phyloP scores from a whole-genome alignment of 306 rosid species.

The Sechiopsis laciniata region DNA sequence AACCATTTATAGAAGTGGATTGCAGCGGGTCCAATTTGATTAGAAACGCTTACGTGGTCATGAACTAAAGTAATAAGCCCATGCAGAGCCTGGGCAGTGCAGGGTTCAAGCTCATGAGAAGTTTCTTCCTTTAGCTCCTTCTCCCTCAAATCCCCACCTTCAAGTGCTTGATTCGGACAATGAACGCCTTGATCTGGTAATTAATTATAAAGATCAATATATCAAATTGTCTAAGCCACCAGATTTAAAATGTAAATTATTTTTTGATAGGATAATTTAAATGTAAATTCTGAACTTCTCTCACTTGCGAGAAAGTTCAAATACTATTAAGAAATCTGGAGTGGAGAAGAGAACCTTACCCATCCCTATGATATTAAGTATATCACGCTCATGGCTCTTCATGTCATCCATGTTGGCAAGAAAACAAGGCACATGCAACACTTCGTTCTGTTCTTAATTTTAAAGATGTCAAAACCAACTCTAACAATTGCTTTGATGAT shows the following conservation, averaged over 20 bases:
- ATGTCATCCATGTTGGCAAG: conserved; percentile 34
- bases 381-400: conserved; percentile 23
- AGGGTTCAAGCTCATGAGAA: conserved; percentile 51
- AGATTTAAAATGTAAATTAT: conserved; percentile 10
- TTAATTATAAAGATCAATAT: neutral
- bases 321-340: conserved; percentile 9
- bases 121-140: conserved; percentile 34
- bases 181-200: conserved; percentile 37
- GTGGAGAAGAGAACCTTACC: conserved; percentile 22
- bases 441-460: conserved; percentile 56
- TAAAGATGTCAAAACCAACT: conserved; percentile 11
- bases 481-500: neutral
- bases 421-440: conserved; percentile 35
- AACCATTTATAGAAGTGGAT: conserved; percentile 43
- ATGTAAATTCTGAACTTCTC: conserved; percentile 9
- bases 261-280: neutral
- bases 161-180: conserved; percentile 33
- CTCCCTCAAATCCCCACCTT: conserved; percentile 39
- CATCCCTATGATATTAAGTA: conserved; percentile 30
- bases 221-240: neutral
- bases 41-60: conserved; percentile 34
- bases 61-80: conserved; percentile 81
- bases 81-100: conserved; percentile 63
- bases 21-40: conserved; percentile 34
- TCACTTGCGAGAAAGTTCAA: conserved; percentile 9